Percentiles rank a stretch among this genome's conserved stretches.
Conservation (phyloP, 768 basidiomycete genomes). For the Pluteus cervinus region DNA sequence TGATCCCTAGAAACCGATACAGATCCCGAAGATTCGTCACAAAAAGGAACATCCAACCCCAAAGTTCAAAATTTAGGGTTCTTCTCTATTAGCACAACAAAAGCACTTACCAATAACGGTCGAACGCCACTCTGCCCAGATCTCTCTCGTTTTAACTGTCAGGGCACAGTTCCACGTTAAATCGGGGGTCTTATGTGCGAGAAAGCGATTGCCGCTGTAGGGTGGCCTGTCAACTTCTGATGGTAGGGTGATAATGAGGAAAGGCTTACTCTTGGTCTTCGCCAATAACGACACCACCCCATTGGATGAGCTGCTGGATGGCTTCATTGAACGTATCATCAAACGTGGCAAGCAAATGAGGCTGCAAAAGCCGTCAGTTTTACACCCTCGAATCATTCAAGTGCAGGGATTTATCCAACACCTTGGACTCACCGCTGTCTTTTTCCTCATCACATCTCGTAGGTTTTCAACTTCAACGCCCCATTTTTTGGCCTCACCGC, state of each 20-base stretch:
- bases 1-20: constrained; percentile 21
- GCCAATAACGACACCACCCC: constrained; percentile 65
- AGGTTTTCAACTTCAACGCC: constrained; percentile 59
- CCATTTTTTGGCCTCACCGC: constrained; percentile 73
- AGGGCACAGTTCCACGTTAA: constrained; percentile 63
- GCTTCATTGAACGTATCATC: constrained; percentile 77
- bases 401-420: background rate
- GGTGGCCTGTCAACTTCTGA: constrained; percentile 4
- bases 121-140: constrained; percentile 64
- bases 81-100: too few species aligned
- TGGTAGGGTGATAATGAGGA: too few species aligned
- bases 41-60: background rate
- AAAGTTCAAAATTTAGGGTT: background rate
- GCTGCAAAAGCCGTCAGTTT: constrained; percentile 35
- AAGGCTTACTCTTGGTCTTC: constrained; percentile 57
- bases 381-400: too few species aligned
- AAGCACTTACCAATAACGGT: constrained; percentile 52
- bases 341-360: constrained; percentile 48
- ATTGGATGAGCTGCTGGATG: constrained; percentile 67
- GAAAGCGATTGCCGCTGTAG: constrained; percentile 61
- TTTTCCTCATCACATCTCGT: constrained; percentile 50
- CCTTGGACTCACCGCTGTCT: constrained; percentile 41
- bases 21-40: constrained; percentile 4
- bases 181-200: constrained; percentile 66
- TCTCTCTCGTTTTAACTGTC: constrained; percentile 57